Base-by-base conservation (phyloP, 495 filamentous ascomycete species). In the Aspergillus affinis region DNA sequence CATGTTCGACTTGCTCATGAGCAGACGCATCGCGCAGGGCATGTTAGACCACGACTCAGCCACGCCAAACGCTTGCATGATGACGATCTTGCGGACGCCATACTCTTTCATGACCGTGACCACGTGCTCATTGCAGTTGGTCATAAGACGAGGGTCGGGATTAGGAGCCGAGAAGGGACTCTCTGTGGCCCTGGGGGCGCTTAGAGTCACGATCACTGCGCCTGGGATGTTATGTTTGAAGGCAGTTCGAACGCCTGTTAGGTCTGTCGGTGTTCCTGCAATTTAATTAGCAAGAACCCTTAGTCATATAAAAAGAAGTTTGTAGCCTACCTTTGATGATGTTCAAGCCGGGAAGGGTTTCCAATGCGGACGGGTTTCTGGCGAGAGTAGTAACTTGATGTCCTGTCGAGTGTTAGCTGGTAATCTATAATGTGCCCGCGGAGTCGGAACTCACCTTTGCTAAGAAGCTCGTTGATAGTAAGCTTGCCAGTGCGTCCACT, bases 1-100 rank as follows among this genome's bases (percentile, higher is more conserved):
- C 72, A 81, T 71, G 51, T 79, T 81, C 56, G 75, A 75, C 65
- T 71, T 75, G 59, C 65, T 64, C 74, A 81, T 74, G 50, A 81
- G 67, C 41, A 68, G 59, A 32, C 69, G 74, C 51, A 72, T 53
- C 51, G 75, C 27, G 55, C 69, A 81, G 48, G 69, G 67, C 67
- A 81, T 74, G 54, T 73, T 76, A 18, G 55, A 60, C 78, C 78
- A 81, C 36, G 78, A 81, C 32, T 74, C 72, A 44, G 76, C 78
- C 41, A 76, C 77, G 29, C 77, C 77, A 62, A 75, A 73, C 15
- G 78, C 77, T 51, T 77, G 77, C 64, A 78, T 68, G 19, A 81
- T 67, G 30, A 81, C 72, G n/a, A 75, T 55, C 48, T 75, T 76
- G 61, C 53, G 54, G 18, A 77, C 65, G 13, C 72, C 70, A 41